A percentile compares a stretch with the other conserved stretches of the same genome.
phyloP scores from a whole-genome alignment of 371 early-diverging fungal species.

The Mucor mucedo region DNA sequence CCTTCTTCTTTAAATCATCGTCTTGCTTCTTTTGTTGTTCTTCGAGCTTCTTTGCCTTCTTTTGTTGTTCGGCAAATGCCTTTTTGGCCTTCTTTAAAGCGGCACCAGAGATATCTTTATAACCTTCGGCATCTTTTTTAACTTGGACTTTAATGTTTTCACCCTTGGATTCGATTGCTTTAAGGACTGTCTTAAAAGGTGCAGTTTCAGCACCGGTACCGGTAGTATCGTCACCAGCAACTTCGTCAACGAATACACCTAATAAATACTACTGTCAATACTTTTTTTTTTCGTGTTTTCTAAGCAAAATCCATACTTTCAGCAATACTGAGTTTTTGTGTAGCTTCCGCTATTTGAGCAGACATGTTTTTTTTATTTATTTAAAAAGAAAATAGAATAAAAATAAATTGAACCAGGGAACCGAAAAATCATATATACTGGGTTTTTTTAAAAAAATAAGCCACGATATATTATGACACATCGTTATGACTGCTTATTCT shows the following conservation, averaged over 20 bases:
- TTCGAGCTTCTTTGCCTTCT: slow-evolving; percentile 74
- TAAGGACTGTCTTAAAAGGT: slow-evolving; percentile 74
- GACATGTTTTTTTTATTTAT: slow-evolving; percentile 21
- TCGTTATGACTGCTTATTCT: not conserved
- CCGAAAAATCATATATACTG: not conserved
- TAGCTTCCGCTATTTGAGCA: slow-evolving; percentile 29
- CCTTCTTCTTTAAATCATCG: slow-evolving; percentile 69
- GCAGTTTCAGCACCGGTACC: slow-evolving; percentile 65
- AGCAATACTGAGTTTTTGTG: slow-evolving; percentile 33
- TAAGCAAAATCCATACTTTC: slow-evolving; percentile 26
- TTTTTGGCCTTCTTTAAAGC: slow-evolving; percentile 94
- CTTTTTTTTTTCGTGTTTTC: not conserved
- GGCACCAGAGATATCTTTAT: slow-evolving; percentile 80
- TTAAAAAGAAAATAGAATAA: slow-evolving; percentile 5
- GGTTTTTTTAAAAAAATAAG: slow-evolving; percentile 1
- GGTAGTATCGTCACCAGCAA: slow-evolving; percentile 73
- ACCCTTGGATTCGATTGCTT: slow-evolving; percentile 66
- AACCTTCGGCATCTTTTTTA: slow-evolving; percentile 76
- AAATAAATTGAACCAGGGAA: not conserved
- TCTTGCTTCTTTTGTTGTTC: slow-evolving; percentile 74
- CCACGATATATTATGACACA: slow-evolving; percentile 15
- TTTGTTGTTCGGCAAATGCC: slow-evolving; percentile 70
- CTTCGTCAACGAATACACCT: slow-evolving; percentile 72
- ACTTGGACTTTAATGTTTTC: slow-evolving; percentile 62
- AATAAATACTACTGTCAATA: not conserved